A percentile compares a stretch with the other conserved stretches of the same genome.
These are phyloP conservation scores for Suillus americanus DNA, from an alignment of 768 basidiomycete genomes.

Conservation along the genomic window DNA sequence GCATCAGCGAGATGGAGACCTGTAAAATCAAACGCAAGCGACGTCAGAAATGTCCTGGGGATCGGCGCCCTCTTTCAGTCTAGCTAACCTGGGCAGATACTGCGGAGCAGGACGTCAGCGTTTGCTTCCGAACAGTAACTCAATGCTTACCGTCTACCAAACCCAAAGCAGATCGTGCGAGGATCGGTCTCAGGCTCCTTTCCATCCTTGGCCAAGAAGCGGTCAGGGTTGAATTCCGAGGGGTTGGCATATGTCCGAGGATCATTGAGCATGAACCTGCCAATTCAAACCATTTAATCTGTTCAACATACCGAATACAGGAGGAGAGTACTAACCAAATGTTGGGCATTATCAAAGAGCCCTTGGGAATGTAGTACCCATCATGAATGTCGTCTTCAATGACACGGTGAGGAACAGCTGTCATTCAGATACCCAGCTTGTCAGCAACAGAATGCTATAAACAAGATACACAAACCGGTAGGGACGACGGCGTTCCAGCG, in stretches of 20 bases:
- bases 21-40: conserved; percentile 20
- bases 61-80: not conserved
- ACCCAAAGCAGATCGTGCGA: conserved; percentile 64
- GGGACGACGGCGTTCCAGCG: conserved; percentile 44
- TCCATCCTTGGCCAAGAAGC: conserved; percentile 44
- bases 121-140: conserved; percentile 7
- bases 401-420: conserved; percentile 47
- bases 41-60: conserved; percentile 13
- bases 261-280: conserved; percentile 34
- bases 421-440: conserved; percentile 13
- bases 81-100: conserved; percentile 30
- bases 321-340: conserved; percentile 15
- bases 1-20: conserved; percentile 48
- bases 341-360: conserved; percentile 27
- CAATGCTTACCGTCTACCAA: conserved; percentile 54
- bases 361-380: conserved; percentile 61
- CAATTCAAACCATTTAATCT: not conserved
- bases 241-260: conserved; percentile 49
- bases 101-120: conserved; percentile 11
- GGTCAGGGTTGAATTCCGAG: conserved; percentile 56
- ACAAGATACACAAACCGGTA: conserved; percentile 37
- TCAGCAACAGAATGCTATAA: conserved; percentile 33
- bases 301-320: conserved; percentile 1
- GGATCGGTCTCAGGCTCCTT: conserved; percentile 53
- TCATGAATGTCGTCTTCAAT: conserved; percentile 61